Evolutionary conservation across 495 filamentous ascomycete species (phyloP).

Genomic region (Cudoniella acicularis): DNA sequence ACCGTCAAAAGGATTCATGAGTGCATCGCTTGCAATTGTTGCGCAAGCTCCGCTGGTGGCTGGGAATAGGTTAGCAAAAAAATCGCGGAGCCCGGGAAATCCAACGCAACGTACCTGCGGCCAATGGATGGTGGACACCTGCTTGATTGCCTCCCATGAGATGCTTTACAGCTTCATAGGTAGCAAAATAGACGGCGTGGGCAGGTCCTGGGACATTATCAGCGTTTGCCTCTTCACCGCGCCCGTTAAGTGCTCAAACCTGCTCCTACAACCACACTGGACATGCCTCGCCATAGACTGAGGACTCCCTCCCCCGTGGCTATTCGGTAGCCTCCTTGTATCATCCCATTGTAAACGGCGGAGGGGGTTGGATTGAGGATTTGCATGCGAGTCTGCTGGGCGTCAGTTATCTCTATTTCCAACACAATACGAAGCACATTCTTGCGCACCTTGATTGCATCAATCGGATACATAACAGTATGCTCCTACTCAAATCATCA

Average conservation of each 20-base stretch:
- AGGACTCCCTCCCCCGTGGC: slow-evolving; percentile 82
- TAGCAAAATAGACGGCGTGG: slow-evolving; percentile 96
- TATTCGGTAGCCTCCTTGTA: slow-evolving; percentile 88
- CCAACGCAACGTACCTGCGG: slow-evolving; percentile 58
- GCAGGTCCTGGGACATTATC: slow-evolving; percentile 67
- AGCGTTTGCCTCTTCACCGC: slow-evolving; percentile 13
- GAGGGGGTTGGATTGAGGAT: slow-evolving; percentile 84
- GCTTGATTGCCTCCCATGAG: slow-evolving; percentile 87
- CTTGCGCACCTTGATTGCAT: slow-evolving; percentile 85
- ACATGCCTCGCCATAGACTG: slow-evolving; percentile 93
- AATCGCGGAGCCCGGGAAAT: slow-evolving; percentile 6
- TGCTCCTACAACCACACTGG: slow-evolving; percentile 92
- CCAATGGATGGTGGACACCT: slow-evolving; percentile 87
- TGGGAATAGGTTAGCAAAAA: slow-evolving; percentile 32
- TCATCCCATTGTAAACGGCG: slow-evolving; percentile 84
- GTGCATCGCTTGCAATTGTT: slow-evolving; percentile 92
- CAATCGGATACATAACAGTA: slow-evolving; percentile 97
- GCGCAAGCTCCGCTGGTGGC: slow-evolving; percentile 89
- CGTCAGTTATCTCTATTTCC: slow-evolving; percentile 23
- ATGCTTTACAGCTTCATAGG: slow-evolving; percentile 96
- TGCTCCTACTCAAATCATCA: slow-evolving; percentile 53
- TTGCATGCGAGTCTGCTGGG: slow-evolving; percentile 88
- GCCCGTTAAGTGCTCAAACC: slow-evolving; percentile 52
- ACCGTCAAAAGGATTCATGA: slow-evolving; percentile 99
- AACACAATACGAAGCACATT: not conserved